phyloP scores from a whole-genome alignment of 441 rosid species.

The Pelargonium myrrhifolium region DNA sequence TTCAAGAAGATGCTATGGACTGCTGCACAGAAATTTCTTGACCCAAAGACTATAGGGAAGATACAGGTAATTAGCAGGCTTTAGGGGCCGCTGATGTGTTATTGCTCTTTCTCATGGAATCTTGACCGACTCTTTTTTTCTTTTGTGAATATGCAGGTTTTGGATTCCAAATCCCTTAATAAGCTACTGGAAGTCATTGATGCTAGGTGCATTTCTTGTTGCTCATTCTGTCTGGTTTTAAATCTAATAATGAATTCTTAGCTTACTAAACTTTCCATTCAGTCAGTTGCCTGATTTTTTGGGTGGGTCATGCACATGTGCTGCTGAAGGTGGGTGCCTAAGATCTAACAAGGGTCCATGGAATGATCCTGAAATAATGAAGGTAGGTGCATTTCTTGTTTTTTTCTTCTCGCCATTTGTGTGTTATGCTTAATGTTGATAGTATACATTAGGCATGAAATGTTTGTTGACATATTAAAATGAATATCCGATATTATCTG shows the following conservation, averaged over 20 bases:
- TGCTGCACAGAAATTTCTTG: slow-evolving; percentile 91
- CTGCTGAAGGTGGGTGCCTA: slow-evolving; percentile 82
- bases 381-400: slow-evolving; percentile 59
- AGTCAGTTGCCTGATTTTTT: slow-evolving; percentile 95
- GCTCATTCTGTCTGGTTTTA: slow-evolving; percentile 11
- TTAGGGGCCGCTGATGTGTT: slow-evolving; percentile 12
- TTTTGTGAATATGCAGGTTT: slow-evolving; percentile 47
- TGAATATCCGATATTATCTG: slow-evolving; percentile 12
- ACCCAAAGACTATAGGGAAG: slow-evolving; percentile 70
- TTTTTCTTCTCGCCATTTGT: background rate
- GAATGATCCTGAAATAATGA: slow-evolving; percentile 84
- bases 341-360: slow-evolving; percentile 96
- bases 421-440: slow-evolving; percentile 12
- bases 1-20: slow-evolving; percentile 98
- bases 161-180: slow-evolving; percentile 69
- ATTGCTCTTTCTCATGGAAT: slow-evolving; percentile 7
- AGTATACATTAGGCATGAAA: slow-evolving; percentile 12
- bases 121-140: slow-evolving; percentile 7
- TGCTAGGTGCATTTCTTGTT: slow-evolving; percentile 44
- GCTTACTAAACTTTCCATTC: slow-evolving; percentile 23
- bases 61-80: slow-evolving; percentile 51
- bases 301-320: slow-evolving; percentile 90
- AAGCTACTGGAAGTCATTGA: slow-evolving; percentile 77
- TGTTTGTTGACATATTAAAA: slow-evolving; percentile 15
- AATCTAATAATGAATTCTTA: slow-evolving; percentile 12